phyloP scores from a whole-genome alignment of 2,329 filamentous ascomycete species.

The Dactylellina sp. region DNA sequence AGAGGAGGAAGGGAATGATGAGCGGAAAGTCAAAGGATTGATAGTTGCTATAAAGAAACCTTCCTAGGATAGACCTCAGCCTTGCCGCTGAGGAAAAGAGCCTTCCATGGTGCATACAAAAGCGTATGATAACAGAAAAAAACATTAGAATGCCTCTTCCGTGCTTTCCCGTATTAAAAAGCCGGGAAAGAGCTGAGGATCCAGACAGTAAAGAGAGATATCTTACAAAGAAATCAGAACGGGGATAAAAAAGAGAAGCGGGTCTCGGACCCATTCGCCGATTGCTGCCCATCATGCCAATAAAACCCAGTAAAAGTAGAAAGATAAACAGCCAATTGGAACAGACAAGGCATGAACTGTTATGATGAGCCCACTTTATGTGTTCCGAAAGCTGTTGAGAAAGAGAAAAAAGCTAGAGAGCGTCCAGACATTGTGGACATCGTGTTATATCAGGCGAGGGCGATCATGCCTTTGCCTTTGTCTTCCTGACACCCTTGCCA shows the following conservation, averaged over 20 bases:
- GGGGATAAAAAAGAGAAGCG: conserved; percentile 7
- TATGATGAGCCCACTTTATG: conserved; percentile 4
- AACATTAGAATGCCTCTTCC: not conserved
- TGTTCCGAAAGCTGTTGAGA: conserved; percentile 16
- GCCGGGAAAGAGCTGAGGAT: not conserved
- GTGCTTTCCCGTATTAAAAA: not conserved
- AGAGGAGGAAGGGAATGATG: not conserved
- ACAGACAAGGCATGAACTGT: not conserved
- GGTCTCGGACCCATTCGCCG: conserved; percentile 38
- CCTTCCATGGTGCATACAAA: not conserved
- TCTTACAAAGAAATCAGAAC: conserved; percentile 45
- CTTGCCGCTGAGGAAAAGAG: not conserved
- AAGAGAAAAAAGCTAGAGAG: conserved; percentile 14
- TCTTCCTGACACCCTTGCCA: conserved; percentile 39
- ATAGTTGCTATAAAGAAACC: conserved; percentile 8
- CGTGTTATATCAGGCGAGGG: not conserved
- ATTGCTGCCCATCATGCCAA: conserved; percentile 19
- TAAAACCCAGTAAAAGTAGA: conserved; percentile 28
- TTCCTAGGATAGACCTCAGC: not conserved
- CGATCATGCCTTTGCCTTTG: conserved; percentile 47
- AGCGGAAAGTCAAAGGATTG: conserved; percentile 10
- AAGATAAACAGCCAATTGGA: conserved; percentile 4
- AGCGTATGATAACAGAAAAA: not conserved
- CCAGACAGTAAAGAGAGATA: conserved; percentile 15
- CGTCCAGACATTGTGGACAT: not conserved